Percentiles rank a stretch among this genome's conserved stretches.
These are phyloP conservation scores for Clarireedia paspali DNA, from an alignment of 2,329 filamentous ascomycete genomes.

Conservation along the genomic window DNA sequence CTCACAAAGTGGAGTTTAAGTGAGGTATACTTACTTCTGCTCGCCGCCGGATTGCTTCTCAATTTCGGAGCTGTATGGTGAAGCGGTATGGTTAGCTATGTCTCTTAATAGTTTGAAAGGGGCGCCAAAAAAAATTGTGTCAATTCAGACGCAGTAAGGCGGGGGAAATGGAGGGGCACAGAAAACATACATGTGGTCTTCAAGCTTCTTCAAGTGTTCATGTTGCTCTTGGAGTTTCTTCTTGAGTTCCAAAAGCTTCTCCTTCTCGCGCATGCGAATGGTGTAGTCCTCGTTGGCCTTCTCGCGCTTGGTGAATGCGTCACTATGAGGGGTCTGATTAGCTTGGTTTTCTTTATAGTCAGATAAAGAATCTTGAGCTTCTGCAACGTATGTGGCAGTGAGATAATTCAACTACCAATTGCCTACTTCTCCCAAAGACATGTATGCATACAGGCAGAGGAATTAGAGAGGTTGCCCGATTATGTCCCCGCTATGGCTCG, in stretches of 20 bases:
- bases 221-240: constrained; percentile 70
- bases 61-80: constrained; percentile 58
- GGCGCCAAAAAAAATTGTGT: background rate
- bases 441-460: too few species aligned
- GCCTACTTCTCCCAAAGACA: too few species aligned
- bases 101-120: background rate
- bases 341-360: background rate
- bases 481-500: background rate
- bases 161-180: background rate
- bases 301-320: constrained; percentile 90
- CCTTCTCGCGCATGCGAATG: constrained; percentile 11
- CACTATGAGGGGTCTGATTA: constrained; percentile 44
- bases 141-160: too few species aligned
- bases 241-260: constrained; percentile 61
- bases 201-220: constrained; percentile 74
- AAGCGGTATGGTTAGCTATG: constrained; percentile 11
- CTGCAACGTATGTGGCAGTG: too few species aligned
- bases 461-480: too few species aligned
- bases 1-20: background rate
- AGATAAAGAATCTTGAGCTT: too few species aligned
- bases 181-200: constrained; percentile 72
- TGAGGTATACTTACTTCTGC: constrained; percentile 28
- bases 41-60: constrained; percentile 54
- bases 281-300: constrained; percentile 43
- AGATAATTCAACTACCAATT: too few species aligned